These are phyloP conservation scores for Setaria viridis DNA, from an alignment of 202 grass and related monocot genomes.

Conservation along the genomic window DNA sequence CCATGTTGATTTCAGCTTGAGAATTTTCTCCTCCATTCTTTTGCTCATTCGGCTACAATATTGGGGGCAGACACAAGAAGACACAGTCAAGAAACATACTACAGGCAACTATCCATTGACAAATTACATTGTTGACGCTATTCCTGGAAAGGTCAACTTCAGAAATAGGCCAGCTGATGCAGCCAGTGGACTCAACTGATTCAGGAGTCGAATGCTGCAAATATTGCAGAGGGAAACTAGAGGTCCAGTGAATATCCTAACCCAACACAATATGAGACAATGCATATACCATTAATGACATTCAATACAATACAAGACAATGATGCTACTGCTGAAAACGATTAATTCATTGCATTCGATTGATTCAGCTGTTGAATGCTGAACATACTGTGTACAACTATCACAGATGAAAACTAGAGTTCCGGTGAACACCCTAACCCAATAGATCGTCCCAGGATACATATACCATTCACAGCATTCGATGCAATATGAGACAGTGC, in stretches of 20 bases:
- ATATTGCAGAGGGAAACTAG: not conserved
- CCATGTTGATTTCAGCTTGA: constrained; percentile 53
- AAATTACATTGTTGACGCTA: not conserved
- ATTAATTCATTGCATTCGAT: too few relatives aligned
- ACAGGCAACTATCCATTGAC: not conserved
- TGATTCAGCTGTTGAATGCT: not conserved
- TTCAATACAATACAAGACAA: not conserved
- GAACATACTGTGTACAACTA: not conserved
- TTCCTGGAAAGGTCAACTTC: too few relatives aligned
- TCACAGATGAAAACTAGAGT: not conserved
- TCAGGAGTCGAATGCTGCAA: not conserved
- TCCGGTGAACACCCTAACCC: not conserved
- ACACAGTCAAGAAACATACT: constrained; percentile 27
- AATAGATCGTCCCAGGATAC: not conserved
- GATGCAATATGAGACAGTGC: not conserved
- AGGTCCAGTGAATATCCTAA: not conserved
- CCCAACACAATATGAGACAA: not conserved
- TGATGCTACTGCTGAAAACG: not conserved
- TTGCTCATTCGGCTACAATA: constrained; percentile 60
- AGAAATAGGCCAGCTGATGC: too few relatives aligned
- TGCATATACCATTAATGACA: not conserved
- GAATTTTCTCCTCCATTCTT: constrained; percentile 52
- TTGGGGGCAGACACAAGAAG: constrained; percentile 23
- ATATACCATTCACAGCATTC: not conserved
- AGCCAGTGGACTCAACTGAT: too few relatives aligned